Conservation (phyloP, 1,284 basidiomycete species). For the Waitea zeae region DNA sequence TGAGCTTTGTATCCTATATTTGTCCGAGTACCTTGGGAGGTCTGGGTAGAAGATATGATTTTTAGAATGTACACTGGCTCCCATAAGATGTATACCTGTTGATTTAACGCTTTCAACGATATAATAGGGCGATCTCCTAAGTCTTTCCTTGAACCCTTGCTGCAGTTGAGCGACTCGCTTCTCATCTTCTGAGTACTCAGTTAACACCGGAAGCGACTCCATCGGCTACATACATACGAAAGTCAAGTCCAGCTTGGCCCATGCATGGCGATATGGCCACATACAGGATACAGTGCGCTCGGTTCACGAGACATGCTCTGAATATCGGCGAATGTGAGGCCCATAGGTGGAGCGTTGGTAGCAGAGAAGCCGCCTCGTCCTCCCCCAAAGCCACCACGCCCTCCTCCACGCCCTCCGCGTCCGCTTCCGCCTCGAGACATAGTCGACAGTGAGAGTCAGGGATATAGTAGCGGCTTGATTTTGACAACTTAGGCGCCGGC, state of each 20-base stretch:
- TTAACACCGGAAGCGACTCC: constrained; percentile 42
- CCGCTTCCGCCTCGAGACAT: constrained; percentile 55
- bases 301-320: constrained; percentile 57
- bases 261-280: constrained; percentile 12
- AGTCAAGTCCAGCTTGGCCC: neutral
- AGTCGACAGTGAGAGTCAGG: too few species aligned
- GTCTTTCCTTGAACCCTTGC: constrained; percentile 40
- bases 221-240: constrained; percentile 21
- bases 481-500: too few species aligned
- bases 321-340: constrained; percentile 61
- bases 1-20: constrained; percentile 44
- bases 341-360: constrained; percentile 47
- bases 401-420: constrained; percentile 19
- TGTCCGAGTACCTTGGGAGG: constrained; percentile 62
- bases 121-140: constrained; percentile 54
- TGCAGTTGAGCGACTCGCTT: constrained; percentile 46
- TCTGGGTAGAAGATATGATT: constrained; percentile 19
- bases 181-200: constrained; percentile 45
- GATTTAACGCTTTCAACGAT: constrained; percentile 53
- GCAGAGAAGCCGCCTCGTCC: constrained; percentile 30
- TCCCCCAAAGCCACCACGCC: constrained; percentile 39
- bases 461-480: too few species aligned
- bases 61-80: neutral
- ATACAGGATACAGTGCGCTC: constrained; percentile 61
- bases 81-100: constrained; percentile 27